Evolutionary conservation across 495 filamentous ascomycete species (phyloP).

Genomic region (Penicillium coffeae): DNA sequence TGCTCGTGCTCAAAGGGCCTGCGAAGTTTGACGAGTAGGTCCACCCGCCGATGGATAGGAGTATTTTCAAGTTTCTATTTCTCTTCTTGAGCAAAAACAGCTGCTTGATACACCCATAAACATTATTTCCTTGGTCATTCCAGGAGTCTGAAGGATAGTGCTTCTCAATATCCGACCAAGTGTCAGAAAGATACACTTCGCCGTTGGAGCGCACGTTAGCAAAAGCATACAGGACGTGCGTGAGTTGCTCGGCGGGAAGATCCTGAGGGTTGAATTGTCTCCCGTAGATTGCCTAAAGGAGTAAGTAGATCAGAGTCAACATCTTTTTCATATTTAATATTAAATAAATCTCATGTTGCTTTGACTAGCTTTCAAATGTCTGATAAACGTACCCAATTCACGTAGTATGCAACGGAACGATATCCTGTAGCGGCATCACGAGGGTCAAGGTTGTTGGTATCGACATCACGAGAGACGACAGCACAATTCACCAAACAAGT

Average conservation of each 20-base stretch:
- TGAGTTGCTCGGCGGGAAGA: constrained; percentile 70
- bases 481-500: not conserved
- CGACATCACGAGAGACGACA: constrained; percentile 11
- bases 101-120: constrained; percentile 88
- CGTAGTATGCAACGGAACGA: constrained; percentile 76
- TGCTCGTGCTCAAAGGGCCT: constrained; percentile 56
- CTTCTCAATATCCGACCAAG: constrained; percentile 72
- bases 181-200: constrained; percentile 74
- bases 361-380: too few species aligned
- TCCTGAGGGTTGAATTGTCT: constrained; percentile 71
- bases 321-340: not conserved
- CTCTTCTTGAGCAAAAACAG: constrained; percentile 74
- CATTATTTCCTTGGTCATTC: constrained; percentile 66
- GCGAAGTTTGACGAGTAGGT: constrained; percentile 70
- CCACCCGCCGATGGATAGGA: constrained; percentile 70
- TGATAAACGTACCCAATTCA: constrained; percentile 66
- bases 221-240: constrained; percentile 85
- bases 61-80: constrained; percentile 75
- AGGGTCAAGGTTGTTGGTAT: constrained; percentile 9
- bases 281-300: constrained; percentile 63
- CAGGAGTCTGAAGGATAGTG: constrained; percentile 76
- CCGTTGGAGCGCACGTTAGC: constrained; percentile 63
- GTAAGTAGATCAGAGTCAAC: not conserved
- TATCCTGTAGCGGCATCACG: constrained; percentile 39
- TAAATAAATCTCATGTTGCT: not conserved